Evolutionary conservation across 139 green algal species (phyloP), one percentile per base, ranked within the genome.

Genomic region (Picochlorum sp.): DNA sequence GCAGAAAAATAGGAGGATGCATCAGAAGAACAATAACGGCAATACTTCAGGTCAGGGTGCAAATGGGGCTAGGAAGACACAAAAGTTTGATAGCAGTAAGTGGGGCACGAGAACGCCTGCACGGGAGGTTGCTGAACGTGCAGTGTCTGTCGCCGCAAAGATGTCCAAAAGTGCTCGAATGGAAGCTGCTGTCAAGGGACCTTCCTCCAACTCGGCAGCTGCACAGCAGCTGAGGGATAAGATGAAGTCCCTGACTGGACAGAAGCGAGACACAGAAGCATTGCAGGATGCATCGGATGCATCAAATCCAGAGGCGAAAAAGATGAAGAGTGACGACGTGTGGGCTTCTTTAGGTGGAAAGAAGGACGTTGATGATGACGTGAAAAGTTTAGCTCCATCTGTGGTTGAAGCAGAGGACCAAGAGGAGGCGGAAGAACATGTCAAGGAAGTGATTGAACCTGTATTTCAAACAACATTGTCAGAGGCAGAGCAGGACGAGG

Each of bases 191-290:
- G 30, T 78, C 15, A 65, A 62, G 32, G 24, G 37, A 49, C 20
- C 41, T 4, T 56, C 26, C 14, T 80, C 67, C 64, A 92, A 92
- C 74, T 88, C 87, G 71, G 75, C 59, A 15, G 84, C 84, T 20
- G 85, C 85, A 2, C 68, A 84, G 71, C 64, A 77, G 58, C 68
- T 91, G 0, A 72, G 69, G 20, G 71, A 82, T 46, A 69, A 68
- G 34, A 83, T 90, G 41, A 56, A 56, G 21, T 57, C 45, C 15
- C 50, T 49, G 1, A 44, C 46, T 50, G 63, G 46, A 18, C 57
- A 52, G 10, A 45, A 46, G 30, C 24, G 28, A 62, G 54, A 50
- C 10, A 23, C 52, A n/a, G 49, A n/a, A 47, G 78, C 58, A 46
- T 9, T 46, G 38, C 21, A 51, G 44, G 28, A 30, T 30, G 28